Evolutionary conservation across 176 grass and related monocot species (phyloP).

Genomic region (Neostapfia colusana): DNA sequence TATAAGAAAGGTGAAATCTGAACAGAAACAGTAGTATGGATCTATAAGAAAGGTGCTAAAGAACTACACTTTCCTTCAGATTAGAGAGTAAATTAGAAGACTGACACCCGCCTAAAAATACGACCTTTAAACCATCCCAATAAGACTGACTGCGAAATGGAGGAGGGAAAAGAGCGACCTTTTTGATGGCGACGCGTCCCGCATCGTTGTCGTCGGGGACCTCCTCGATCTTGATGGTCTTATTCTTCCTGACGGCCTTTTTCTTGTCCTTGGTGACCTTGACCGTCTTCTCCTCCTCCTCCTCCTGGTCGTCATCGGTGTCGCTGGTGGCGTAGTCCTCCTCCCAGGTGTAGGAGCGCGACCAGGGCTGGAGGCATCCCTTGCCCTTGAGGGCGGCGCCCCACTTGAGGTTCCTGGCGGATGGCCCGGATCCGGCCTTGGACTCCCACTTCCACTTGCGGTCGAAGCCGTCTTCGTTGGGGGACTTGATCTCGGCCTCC

Average conservation of each 20-base stretch:
- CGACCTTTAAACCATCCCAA: too few relatives aligned
- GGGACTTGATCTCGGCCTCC: constrained; percentile 60
- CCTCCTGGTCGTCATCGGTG: not conserved
- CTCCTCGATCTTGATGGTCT: constrained; percentile 55
- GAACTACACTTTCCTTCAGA: too few relatives aligned
- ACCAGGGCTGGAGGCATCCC: constrained; percentile 50
- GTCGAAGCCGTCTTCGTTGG: constrained; percentile 69
- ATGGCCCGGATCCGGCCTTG: constrained; percentile 23
- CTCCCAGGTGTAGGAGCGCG: constrained; percentile 62
- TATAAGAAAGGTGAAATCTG: not conserved
- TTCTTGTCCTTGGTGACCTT: not conserved
- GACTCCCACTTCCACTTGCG: constrained; percentile 82
- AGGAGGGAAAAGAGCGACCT: constrained; percentile 27
- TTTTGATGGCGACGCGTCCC: constrained; percentile 53
- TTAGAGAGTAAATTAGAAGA: too few relatives aligned
- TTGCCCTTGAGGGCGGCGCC: constrained; percentile 71
- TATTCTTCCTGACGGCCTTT: constrained; percentile 22
- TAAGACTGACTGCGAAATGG: too few relatives aligned
- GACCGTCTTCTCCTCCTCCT: constrained; percentile 34
- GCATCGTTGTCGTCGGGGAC: constrained; percentile 53
- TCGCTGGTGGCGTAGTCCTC: constrained; percentile 40
- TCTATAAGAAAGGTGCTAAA: too few relatives aligned
- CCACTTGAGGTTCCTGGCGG: constrained; percentile 63
- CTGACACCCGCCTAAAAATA: too few relatives aligned
- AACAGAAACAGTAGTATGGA: too few relatives aligned